Base-by-base conservation (phyloP, 371 early-diverging fungal species). In the Nematocida sp. region DNA sequence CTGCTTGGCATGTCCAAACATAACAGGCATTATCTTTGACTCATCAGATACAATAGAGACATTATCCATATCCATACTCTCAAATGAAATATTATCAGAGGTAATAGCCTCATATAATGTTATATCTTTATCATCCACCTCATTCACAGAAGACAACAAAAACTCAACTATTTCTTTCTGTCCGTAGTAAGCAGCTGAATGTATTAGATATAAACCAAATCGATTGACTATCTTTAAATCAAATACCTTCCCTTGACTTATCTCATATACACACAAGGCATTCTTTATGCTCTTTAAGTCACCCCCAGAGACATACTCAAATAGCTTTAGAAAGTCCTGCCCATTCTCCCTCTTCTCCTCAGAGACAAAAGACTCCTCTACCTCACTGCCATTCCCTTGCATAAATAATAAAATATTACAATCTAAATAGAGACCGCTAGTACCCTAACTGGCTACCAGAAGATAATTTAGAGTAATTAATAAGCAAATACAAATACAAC, bases 171-270 rank as follows among this genome's bases (percentile, higher is more conserved):
- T 45, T 13, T 55, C 74, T 61, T 47, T 55, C 51, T 70, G 74
- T 29, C 74, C 74, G 53, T 70, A 70, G 62, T 70, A 70, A 7
- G 74, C 74, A 4, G 74, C 74, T 9, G 74, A 46, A 41, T 70
- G 74, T 51, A 70, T 70, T 3, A 70, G 62, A 31, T 70, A 60
- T 1, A 70, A 13, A 13, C 74, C 74, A 35, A 21, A 61, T 61
- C 60, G 58, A 38, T 70, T 70, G 15, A 47, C 74, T 23, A 70
- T 55, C 31, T 57, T 58, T 19, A 70, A 43, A 25, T 70, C 57
- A 61, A 57, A 60, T 7, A 70, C 60, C 37, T 70, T 70, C 13
- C 74, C 74, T 7, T 70, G 55, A 41, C 46, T 47, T 58, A 70
- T 70, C 37, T 70, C 74, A 34, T 70, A 70, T 21, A 70, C 60